Base-by-base conservation (phyloP, 345 rosid species). In the Eucalyptus paniculata region DNA sequence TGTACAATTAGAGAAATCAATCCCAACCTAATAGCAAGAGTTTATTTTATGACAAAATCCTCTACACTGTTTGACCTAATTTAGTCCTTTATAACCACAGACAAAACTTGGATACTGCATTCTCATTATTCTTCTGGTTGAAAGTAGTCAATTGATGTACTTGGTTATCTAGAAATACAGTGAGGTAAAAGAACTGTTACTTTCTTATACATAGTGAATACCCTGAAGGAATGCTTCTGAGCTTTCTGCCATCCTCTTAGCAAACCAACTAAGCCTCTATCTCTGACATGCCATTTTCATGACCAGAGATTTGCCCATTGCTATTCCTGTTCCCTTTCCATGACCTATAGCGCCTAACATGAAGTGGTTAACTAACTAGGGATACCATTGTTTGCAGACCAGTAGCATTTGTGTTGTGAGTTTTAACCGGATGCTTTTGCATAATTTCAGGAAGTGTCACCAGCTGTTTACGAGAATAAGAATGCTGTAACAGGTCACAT, bases 401-500 rank as follows among this genome's bases (percentile, higher is more conserved):
- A 30, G 14, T 40, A 14, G 44, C 58, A 45, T 85, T 42, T 42
- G 50, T 54, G 16, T 16, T 58, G 82, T 89, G 90, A n/a, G 87
- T 89, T 37, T 37, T 56, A 40, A 87, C 87, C 4, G 11, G 80
- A 53, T 60, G 19, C 53, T 72, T 37, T 49, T n/a, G 34, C 17
- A 77, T 90, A 50, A 45, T 89, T 90, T 87, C 90, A 96, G 99
- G 97, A 96, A 80, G 94, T 94, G 96, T 65, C 95, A 56, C 94
- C 94, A 65, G 90, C 95, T 86, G 96, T 94, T 50, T 88, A 94
- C 34, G 95, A 94, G 89, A 94, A 93, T 40, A 96, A 94, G 77
- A 95, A 93, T 90, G 93, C 96, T 30, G 94, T 94, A 72, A 93
- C 95, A 0, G 98, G 98, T 65, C 98, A 96, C 87, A 94, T 96